Conservation (phyloP, 352 stramenopile species). For the Pythium insidiosum region DNA sequence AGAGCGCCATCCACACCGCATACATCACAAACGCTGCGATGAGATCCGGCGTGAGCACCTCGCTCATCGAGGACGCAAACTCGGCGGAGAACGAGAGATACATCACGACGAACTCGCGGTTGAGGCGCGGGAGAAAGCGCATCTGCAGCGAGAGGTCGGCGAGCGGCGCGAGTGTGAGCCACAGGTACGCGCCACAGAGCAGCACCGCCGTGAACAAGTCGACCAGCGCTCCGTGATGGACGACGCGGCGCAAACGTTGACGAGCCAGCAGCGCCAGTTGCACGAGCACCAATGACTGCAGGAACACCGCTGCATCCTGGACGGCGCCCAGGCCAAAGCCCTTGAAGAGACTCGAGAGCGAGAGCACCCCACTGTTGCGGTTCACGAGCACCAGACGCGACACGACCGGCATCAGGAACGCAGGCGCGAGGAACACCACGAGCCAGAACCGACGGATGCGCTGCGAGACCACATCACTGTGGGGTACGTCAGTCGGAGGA, state of each 20-base stretch:
- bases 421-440: too few relatives aligned
- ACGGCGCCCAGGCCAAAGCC: constrained; percentile 1
- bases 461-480: too few relatives aligned
- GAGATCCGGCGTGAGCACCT: neutral
- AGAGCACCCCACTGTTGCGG: too few relatives aligned
- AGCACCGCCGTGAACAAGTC: too few relatives aligned
- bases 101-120: constrained; percentile 7
- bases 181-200: constrained; percentile 1
- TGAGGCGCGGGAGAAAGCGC: constrained; percentile 6
- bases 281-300: constrained; percentile 3
- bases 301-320: constrained; percentile 6
- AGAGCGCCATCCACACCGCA: constrained; percentile 1
- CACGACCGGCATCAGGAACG: too few relatives aligned
- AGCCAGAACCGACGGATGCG: too few relatives aligned
- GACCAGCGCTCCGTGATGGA: too few relatives aligned
- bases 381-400: too few relatives aligned
- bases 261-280: neutral
- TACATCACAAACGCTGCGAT: neutral
- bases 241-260: too few relatives aligned
- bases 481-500: too few relatives aligned
- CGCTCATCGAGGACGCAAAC: constrained; percentile 6
- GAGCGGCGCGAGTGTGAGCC: constrained; percentile 5
- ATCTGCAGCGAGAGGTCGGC: constrained; percentile 7
- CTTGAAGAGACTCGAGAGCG: neutral
- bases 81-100: constrained; percentile 4